Base-by-base conservation (phyloP, 768 basidiomycete species). In the Boletus rufocinnamomeus region DNA sequence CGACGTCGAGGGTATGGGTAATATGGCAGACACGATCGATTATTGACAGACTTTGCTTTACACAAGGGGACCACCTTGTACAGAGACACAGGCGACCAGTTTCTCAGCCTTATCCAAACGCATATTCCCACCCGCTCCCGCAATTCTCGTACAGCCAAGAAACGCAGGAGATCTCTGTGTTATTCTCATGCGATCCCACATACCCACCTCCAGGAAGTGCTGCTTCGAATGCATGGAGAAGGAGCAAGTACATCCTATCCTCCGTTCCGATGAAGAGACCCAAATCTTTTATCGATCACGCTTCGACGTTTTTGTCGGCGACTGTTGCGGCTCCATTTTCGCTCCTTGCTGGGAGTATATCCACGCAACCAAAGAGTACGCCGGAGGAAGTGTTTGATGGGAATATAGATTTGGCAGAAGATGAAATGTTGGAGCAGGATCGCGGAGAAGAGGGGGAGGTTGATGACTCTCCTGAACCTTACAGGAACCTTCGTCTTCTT, bases 371-470 rank as follows among this genome's bases (percentile, higher is more conserved):
- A 19, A 77, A 77, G 50, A 77, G 83, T 28, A 86, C 80, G 8
- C 86, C 88, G 2, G 87, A 90, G 50, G 82, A 87, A 35, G 86
- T 91, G 32, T 85, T 84, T 65, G 76, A 78, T 58, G 82, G 81
- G 35, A 80, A 82, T 59, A 87, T 91, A 56, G 91, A 93, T 64
- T 67, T 94, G 60, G 74, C 79, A 45, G 91, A 93, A 66, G 84
- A 91, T 56, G 91, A 94, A 63, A 80, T 92, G 19, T 68, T 91
- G 53, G 91, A 93, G 58, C 84, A 87, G 62, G 91, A 94, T 52
- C 80, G 86, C 25, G 85, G 84, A 7, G 89, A 89, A 70, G 91
- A 91, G 57, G 86, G 82, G 3, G 90, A 91, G 69, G 82, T 86
- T 16, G 91, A 94, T 66, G 87, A 93, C 67, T 86, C 88, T 16